phyloP scores from a whole-genome alignment of 1,139 yeast species.

The Nakaseomyces uthaithaninus region DNA sequence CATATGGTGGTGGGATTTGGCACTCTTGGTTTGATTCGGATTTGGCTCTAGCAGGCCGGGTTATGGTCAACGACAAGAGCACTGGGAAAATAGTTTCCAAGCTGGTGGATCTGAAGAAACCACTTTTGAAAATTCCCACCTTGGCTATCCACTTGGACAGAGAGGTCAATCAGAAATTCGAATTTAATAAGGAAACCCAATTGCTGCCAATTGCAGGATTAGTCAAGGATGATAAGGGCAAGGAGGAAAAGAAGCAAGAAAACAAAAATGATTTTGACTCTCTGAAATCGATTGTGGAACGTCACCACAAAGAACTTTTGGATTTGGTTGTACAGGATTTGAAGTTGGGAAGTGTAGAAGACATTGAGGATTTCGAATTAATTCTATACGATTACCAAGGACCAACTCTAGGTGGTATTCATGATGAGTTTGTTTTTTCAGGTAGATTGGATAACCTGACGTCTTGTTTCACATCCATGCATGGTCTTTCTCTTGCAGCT shows the following conservation, averaged over 20 bases:
- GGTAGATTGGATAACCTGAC: slow-evolving; percentile 91
- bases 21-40: slow-evolving; percentile 87
- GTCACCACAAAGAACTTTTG: slow-evolving; percentile 69
- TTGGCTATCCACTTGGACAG: slow-evolving; percentile 88
- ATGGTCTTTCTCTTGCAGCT: slow-evolving; percentile 56
- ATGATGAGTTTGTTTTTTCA: slow-evolving; percentile 84
- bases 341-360: slow-evolving; percentile 38
- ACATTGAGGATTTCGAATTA: slow-evolving; percentile 85
- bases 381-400: slow-evolving; percentile 80
- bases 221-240: slow-evolving; percentile 34
- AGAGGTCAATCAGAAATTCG: slow-evolving; percentile 68
- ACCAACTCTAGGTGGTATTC: slow-evolving; percentile 76
- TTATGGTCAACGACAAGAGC: slow-evolving; percentile 49
- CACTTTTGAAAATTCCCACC: slow-evolving; percentile 85
- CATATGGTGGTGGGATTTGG: slow-evolving; percentile 94
- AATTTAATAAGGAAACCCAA: slow-evolving; percentile 83
- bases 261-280: slow-evolving; percentile 46
- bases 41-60: slow-evolving; percentile 85
- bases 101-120: slow-evolving; percentile 71
- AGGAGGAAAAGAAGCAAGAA: slow-evolving; percentile 31
- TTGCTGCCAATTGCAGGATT: slow-evolving; percentile 83
- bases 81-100: slow-evolving; percentile 50
- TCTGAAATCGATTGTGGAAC: slow-evolving; percentile 53
- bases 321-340: slow-evolving; percentile 62
- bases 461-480: slow-evolving; percentile 72